Base-by-base conservation (phyloP, 192 early-diverging fungal species). In the Entomortierella parvispora region DNA sequence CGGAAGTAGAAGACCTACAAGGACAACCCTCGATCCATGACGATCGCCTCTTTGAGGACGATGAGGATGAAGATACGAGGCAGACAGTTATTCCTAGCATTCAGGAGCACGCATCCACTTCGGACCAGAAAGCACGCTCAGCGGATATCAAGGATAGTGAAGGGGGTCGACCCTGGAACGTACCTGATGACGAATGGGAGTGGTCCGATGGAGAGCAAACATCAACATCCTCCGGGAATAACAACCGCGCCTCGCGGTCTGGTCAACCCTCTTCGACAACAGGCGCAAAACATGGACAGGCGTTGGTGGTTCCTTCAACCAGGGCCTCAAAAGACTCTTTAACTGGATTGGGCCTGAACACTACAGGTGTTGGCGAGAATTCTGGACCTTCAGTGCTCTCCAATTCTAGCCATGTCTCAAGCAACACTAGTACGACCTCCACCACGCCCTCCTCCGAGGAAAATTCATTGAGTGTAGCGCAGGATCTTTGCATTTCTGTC, bases 131-230 rank as follows among this genome's bases (percentile, higher is more conserved):
- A 11, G 57, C 40, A 51, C 33, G 34, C 3, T 17, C 10, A 18
- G 31, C 26, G 3, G 32, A 51, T 8, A 8, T 22, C 26, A 32
- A 43, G 4, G 25, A 31, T 17, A 44, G 58, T 5, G 54, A 43
- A 7, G 48, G 63, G 11, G 61, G 51, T 28, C 31, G 61, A 20
- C 32, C 65, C 14, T 77, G 74, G 74, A 77, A 77, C 25, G 66
- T 77, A 2, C 74, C 74, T 37, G 74, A 77, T n/a, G 74, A 77
- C 0, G 74, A 77, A 33, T 77, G 74, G 74, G 65, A 62, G 14
- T 77, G 74, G 74, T 77, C 74, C 3, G 74, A 77, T 31, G 74
- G 62, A 15, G 74, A 77, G 32, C 31, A 40, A 40, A 12, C 37
- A 40, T 9, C 48, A 55, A 20, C 62, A 7, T 58, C 46, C 17